These are phyloP conservation scores for Colletotrichum plurivorum DNA, from an alignment of 2,329 filamentous ascomycete species.

Conservation along the genomic window DNA sequence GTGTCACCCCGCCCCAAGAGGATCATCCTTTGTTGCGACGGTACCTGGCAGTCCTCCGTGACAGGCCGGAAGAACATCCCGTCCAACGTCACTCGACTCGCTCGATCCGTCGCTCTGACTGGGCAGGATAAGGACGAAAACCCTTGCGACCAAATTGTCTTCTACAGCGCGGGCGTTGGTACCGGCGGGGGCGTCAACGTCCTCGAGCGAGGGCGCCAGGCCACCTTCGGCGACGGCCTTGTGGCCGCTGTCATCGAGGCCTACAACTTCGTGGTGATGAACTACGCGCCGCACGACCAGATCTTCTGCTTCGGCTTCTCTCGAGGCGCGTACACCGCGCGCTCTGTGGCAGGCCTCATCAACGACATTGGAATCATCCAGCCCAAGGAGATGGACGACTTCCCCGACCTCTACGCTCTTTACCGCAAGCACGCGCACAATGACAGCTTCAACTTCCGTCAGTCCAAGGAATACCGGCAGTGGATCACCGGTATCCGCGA, in stretches of 20 bases:
- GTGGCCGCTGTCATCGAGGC: slow-evolving; percentile 45
- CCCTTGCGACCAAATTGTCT: background rate
- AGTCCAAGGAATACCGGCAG: background rate
- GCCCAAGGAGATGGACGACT: slow-evolving; percentile 39
- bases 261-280: slow-evolving; percentile 55
- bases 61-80: slow-evolving; percentile 12
- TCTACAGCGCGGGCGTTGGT: slow-evolving; percentile 5
- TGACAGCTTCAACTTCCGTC: slow-evolving; percentile 7
- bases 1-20: slow-evolving; percentile 11
- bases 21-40: slow-evolving; percentile 34
- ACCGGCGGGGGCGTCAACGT: slow-evolving; percentile 4
- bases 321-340: slow-evolving; percentile 56
- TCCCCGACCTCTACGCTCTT: slow-evolving; percentile 6
- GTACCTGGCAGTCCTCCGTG: slow-evolving; percentile 36
- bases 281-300: slow-evolving; percentile 53
- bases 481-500: slow-evolving; percentile 17
- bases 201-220: background rate
- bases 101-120: background rate
- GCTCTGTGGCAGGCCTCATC: slow-evolving; percentile 55
- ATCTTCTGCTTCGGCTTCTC: slow-evolving; percentile 57
- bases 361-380: slow-evolving; percentile 43
- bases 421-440: background rate
- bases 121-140: background rate
- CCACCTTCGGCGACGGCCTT: slow-evolving; percentile 9
- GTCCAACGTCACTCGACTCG: slow-evolving; percentile 20